Evolutionary conservation across 208 protist species (phyloP), one percentile per base, ranked within the genome.

Genomic region (Trypanosomatidae sp.): DNA sequence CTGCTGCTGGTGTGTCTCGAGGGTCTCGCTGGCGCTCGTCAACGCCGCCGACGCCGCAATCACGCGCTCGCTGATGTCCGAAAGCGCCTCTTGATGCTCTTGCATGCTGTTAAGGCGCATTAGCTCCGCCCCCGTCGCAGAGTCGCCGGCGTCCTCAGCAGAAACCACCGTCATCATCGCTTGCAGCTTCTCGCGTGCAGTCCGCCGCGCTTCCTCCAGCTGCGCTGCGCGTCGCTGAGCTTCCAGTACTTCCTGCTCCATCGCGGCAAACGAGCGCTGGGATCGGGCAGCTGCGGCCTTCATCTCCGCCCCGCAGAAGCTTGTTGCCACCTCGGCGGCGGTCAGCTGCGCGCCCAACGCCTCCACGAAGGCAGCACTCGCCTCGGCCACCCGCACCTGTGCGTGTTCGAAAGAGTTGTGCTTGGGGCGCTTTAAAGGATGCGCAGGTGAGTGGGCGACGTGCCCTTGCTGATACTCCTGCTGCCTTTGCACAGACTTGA

Each of bases 241-340:
- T 15, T 64, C 43, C n/a, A 17, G 3, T 58, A 71, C 59, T 25
- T 66, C 59, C 52, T 46, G 43, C 53, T 71, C 58, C 46, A 69
- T 41, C 49, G 25, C 17, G 12, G 44, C 66, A 8, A 58, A 19
- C 5, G 4, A 12, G 28, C 43, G 15, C 47, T 58, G 66, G 7
- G 66, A 25, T 22, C n/a, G 66, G 28, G 44, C 46, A 30, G n/a
- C 28, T 9, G 46, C 66, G 15, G n/a, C 28, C 17, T 56, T 53
- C 30, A 56, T 53, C 30, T 13, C 46, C 39, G 13, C 66, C 66
- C 3, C 9, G 46, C 66, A 69, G 50, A 69, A 69, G 22, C 7
- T 33, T 6, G 30, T 59, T 12, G 47, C 66, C 30, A 22, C 66
- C 66, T 69, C 66, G 25, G 47, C 41, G 28, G 30, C 66, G 28